Conservation (phyloP, 1,284 basidiomycete species). For the Xanthoconium separans region DNA sequence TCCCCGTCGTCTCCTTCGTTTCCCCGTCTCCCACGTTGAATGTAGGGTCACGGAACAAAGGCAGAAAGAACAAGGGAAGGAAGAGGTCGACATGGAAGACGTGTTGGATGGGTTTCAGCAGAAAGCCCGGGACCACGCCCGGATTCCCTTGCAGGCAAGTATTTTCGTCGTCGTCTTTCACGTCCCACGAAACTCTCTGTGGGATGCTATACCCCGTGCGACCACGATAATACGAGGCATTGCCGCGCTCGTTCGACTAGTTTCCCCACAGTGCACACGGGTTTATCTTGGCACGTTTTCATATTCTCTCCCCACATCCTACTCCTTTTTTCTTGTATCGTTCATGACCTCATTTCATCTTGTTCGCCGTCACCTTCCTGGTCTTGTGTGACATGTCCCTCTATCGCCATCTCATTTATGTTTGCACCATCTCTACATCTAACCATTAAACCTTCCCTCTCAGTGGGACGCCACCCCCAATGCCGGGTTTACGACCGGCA, state of each 20-base stretch:
- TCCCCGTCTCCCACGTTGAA: not conserved
- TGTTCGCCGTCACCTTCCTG: too few species aligned
- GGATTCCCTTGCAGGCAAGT: slow-evolving; percentile 61
- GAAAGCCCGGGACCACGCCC: slow-evolving; percentile 70
- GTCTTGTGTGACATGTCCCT: too few species aligned
- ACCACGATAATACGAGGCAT: not conserved
- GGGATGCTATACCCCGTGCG: not conserved
- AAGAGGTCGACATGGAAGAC: slow-evolving; percentile 57
- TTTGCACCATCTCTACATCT: not conserved
- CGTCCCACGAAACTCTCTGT: not conserved
- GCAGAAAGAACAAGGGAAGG: slow-evolving; percentile 34
- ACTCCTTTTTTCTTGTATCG: not conserved
- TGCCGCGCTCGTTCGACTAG: too few species aligned
- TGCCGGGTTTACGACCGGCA: slow-evolving; percentile 64
- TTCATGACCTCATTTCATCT: not conserved
- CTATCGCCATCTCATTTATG: not conserved
- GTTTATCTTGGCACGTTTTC: too few species aligned
- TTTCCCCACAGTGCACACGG: too few species aligned
- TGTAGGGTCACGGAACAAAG: slow-evolving; percentile 42
- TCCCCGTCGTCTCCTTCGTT: not conserved
- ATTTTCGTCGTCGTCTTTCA: not conserved
- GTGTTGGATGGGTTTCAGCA: slow-evolving; percentile 54
- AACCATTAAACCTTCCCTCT: not conserved
- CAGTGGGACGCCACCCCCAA: slow-evolving; percentile 49
- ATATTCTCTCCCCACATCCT: too few species aligned